These are phyloP conservation scores for Fusarium verrucosum DNA, from an alignment of 2,329 filamentous ascomycete species.

Conservation along the genomic window DNA sequence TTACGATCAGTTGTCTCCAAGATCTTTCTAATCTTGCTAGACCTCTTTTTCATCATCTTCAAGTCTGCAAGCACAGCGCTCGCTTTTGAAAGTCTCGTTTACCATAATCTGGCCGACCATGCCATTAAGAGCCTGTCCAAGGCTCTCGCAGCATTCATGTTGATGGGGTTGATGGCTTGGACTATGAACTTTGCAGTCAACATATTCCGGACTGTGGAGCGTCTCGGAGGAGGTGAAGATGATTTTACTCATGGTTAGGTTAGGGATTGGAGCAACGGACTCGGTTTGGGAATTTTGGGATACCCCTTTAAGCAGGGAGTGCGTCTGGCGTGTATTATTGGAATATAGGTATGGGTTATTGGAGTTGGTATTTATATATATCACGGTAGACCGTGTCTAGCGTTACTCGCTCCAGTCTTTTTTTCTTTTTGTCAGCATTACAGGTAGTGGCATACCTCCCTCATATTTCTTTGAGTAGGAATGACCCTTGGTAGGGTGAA, in stretches of 20 bases:
- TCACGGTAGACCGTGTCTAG: slow-evolving; percentile 28
- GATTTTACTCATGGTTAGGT: slow-evolving; percentile 40
- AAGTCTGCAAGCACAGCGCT: slow-evolving; percentile 92
- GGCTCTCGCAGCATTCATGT: slow-evolving; percentile 78
- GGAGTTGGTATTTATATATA: slow-evolving; percentile 8
- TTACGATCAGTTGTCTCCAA: slow-evolving; percentile 86
- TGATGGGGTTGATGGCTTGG: slow-evolving; percentile 89
- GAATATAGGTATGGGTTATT: slow-evolving; percentile 22
- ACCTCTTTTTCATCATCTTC: slow-evolving; percentile 97
- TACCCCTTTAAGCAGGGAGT: slow-evolving; percentile 36
- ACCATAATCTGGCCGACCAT: slow-evolving; percentile 53
- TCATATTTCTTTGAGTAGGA: slow-evolving; percentile 12
- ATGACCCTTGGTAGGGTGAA: not conserved
- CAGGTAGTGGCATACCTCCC: slow-evolving; percentile 1
- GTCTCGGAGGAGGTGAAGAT: slow-evolving; percentile 65
- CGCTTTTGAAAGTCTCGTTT: slow-evolving; percentile 84
- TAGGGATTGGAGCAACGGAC: slow-evolving; percentile 1
- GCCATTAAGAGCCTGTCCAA: slow-evolving; percentile 65
- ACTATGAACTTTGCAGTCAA: slow-evolving; percentile 88
- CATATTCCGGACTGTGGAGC: slow-evolving; percentile 74
- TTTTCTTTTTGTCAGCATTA: slow-evolving; percentile 1
- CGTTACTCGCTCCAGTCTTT: slow-evolving; percentile 26
- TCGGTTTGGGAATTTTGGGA: slow-evolving; percentile 22
- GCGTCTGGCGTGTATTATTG: slow-evolving; percentile 14
- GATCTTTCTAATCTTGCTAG: slow-evolving; percentile 86